Percentiles rank a stretch among this genome's conserved stretches.
phyloP scores from a whole-genome alignment of 352 stramenopile species.

The Albugo laibachii region DNA sequence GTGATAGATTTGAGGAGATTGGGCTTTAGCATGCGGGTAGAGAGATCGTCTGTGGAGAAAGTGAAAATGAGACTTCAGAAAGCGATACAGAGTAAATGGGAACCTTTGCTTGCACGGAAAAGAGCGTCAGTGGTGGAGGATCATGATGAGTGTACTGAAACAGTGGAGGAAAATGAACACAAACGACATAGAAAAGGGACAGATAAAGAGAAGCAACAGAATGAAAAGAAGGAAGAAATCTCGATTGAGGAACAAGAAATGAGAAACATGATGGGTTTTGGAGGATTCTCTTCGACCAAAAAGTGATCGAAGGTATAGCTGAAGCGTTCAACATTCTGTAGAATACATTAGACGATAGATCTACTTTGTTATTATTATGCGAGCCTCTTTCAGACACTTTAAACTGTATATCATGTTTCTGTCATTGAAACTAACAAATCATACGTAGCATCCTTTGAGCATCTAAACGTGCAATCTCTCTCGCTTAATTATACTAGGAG shows the following conservation, averaged over 20 bases:
- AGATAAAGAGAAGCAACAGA: slow-evolving; percentile 5
- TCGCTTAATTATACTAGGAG: too few species aligned
- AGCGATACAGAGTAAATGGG: slow-evolving; percentile 64
- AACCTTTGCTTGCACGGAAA: slow-evolving; percentile 65
- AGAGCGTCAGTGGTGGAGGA: slow-evolving; percentile 43
- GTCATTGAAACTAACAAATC: too few species aligned
- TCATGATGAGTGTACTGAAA: slow-evolving; percentile 58
- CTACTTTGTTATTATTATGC: too few species aligned
- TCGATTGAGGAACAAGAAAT: slow-evolving; percentile 55
- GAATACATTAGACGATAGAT: too few species aligned
- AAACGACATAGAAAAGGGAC: slow-evolving; percentile 64
- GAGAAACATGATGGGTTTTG: slow-evolving; percentile 86
- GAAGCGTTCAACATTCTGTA: too few species aligned
- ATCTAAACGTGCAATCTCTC: too few species aligned
- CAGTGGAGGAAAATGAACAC: slow-evolving; percentile 36
- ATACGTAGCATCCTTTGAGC: too few species aligned
- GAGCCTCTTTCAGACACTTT: too few species aligned
- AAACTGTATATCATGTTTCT: too few species aligned
- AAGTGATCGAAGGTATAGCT: slow-evolving; percentile 10
- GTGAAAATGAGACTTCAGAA: slow-evolving; percentile 76
- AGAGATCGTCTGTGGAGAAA: slow-evolving; percentile 66
- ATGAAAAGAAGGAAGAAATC: slow-evolving; percentile 3
- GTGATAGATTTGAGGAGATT: slow-evolving; percentile 71
- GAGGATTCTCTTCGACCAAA: slow-evolving; percentile 67
- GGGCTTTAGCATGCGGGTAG: slow-evolving; percentile 84